phyloP scores from a whole-genome alignment of 2,329 filamentous ascomycete species.

The Aspergillus eucalypticola region DNA sequence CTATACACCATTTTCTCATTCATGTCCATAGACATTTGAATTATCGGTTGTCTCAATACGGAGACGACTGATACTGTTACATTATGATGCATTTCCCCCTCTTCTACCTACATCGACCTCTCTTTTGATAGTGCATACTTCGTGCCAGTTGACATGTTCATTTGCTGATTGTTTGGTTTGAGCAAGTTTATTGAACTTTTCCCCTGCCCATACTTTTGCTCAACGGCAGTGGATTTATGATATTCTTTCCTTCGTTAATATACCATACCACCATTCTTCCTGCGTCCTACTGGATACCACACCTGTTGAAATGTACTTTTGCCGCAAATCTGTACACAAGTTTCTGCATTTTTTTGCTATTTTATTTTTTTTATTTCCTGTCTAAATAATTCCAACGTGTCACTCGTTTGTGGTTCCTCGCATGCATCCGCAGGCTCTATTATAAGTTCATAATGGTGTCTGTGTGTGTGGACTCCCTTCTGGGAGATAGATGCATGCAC shows the following conservation, averaged over 20 bases:
- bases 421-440: neutral
- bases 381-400: constrained; percentile 11
- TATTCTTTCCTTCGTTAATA: constrained; percentile 6
- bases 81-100: constrained; percentile 2
- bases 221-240: constrained; percentile 13
- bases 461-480: neutral
- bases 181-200: neutral
- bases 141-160: neutral
- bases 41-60: neutral
- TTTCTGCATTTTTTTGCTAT: constrained; percentile 2
- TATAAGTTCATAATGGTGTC: neutral
- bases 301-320: constrained; percentile 12
- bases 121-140: constrained; percentile 6
- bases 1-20: constrained; percentile 9
- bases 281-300: constrained; percentile 22
- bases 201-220: neutral
- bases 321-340: constrained; percentile 19
- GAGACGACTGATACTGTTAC: neutral
- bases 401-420: constrained; percentile 7
- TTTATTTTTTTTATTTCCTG: constrained; percentile 1
- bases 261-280: constrained; percentile 2
- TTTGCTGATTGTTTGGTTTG: neutral
- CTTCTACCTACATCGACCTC: neutral
- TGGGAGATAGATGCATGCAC: neutral
- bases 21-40: constrained; percentile 9